phyloP scores from a whole-genome alignment of 169 alveolate species.

The Plasmodium vinckei region DNA sequence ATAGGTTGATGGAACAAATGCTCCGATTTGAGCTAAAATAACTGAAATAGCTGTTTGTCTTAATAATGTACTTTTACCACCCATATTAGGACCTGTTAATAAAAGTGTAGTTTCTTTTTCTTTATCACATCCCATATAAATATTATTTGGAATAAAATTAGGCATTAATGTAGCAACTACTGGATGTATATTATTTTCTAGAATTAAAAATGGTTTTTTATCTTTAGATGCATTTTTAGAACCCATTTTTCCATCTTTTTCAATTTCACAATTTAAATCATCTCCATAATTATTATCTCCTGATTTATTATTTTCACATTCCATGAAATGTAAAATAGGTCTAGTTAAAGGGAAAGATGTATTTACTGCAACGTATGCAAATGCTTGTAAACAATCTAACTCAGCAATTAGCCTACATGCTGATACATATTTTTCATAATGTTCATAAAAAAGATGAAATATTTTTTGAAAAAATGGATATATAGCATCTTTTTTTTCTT shows the following conservation, averaged over 20 bases:
- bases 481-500: slow-evolving; percentile 87
- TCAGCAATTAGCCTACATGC: slow-evolving; percentile 87
- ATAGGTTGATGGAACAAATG: slow-evolving; percentile 95
- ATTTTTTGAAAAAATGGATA: slow-evolving; percentile 87
- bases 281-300: neutral
- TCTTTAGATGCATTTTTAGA: slow-evolving; percentile 11
- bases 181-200: slow-evolving; percentile 81
- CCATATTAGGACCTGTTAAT: slow-evolving; percentile 99
- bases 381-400: slow-evolving; percentile 92
- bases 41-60: slow-evolving; percentile 96
- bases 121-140: slow-evolving; percentile 76
- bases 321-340: slow-evolving; percentile 51
- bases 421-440: slow-evolving; percentile 74
- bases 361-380: slow-evolving; percentile 84
- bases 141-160: slow-evolving; percentile 89
- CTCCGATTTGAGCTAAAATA: slow-evolving; percentile 98
- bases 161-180: slow-evolving; percentile 82
- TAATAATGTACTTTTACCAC: slow-evolving; percentile 99
- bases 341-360: slow-evolving; percentile 38
- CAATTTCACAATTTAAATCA: neutral
- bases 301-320: neutral
- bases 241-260: neutral
- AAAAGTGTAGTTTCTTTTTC: slow-evolving; percentile 80
- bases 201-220: slow-evolving; percentile 34
- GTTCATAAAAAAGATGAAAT: slow-evolving; percentile 87